Base-by-base conservation (phyloP, 192 early-diverging fungal species). In the Umbelopsis sp. region DNA sequence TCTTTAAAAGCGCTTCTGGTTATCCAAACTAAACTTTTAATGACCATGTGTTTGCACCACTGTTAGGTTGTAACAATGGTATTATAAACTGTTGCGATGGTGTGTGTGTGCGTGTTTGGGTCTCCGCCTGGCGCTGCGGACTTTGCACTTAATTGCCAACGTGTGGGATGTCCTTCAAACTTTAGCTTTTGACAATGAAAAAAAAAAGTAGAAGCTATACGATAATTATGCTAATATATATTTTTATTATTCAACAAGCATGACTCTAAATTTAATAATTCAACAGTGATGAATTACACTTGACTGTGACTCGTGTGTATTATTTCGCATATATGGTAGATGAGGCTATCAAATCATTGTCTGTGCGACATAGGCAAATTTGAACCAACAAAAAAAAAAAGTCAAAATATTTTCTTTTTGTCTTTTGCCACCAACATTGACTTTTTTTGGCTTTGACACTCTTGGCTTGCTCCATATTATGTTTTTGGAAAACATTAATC, bases 321-420 rank as follows among this genome's bases (percentile, higher is more conserved):
- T 41, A 41, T 41, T 41, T 41, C 37, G 5, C 5, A 4, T 6
- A 30, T 41, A 41, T 41, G 37, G 37, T 41, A 6, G 37, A 41
- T 41, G 37, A 41, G 30, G 55, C 55, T 61, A 61, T 61, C 55
- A 61, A 61, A 61, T 61, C 55, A 61, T 61, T 61, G 55, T 61
- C 55, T 61, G 55, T 61, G 55, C 55, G 55, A 61, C 55, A 49
- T 49, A 49, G 15, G 48, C 48, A 21, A 49, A 10, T 49, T 49
- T 49, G 4, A 61, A 35, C 27, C 55, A 12, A 61, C 55, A 35
- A 16, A 37, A 61, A 16, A 37, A 61, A 55, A 27, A 12, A 25
- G 18, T 18, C 33, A 30, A 35, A 61, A 61, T 18, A 37, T 35
- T 35, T 2, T 3, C 12, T 25, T 52, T 21, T 21, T 22, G 5